Conservation (phyloP, 495 filamentous ascomycete species). For the Penicillium lividum region DNA sequence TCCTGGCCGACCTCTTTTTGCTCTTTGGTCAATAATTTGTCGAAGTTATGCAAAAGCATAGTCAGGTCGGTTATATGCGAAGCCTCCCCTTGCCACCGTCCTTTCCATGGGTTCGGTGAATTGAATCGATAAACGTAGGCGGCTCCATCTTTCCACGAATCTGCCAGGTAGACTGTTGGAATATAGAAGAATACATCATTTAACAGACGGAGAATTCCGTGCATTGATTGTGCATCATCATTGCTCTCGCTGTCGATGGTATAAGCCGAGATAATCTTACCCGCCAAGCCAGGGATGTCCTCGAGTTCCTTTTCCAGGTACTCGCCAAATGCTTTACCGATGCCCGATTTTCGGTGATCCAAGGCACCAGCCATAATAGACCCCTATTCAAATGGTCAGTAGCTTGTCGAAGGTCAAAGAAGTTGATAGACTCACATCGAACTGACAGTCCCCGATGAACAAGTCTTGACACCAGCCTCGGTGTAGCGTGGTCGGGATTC, state of each 20-base stretch:
- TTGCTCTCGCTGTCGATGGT: not conserved
- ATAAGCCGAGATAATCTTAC: not conserved
- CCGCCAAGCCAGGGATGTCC: not conserved
- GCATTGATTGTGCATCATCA: not conserved
- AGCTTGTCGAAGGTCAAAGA: not conserved
- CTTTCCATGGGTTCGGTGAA: conserved; percentile 49
- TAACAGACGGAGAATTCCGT: not conserved
- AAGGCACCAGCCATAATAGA: not conserved
- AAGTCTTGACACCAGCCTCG: not conserved
- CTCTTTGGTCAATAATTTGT: conserved; percentile 32
- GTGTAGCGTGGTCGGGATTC: not conserved
- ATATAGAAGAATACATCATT: not conserved
- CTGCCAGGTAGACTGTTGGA: not conserved
- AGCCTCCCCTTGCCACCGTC: conserved; percentile 39
- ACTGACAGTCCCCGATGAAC: not conserved
- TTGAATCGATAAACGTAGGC: conserved; percentile 52
- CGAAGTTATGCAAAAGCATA: conserved; percentile 49
- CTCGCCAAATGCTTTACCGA: not conserved
- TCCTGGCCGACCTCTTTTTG: not conserved
- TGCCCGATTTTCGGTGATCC: not conserved
- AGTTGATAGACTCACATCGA: not conserved
- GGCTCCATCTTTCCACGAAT: conserved; percentile 21
- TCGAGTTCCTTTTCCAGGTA: not conserved
- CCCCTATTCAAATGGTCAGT: not conserved
- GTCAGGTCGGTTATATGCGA: conserved; percentile 48